Conservation (phyloP, 2,329 filamentous ascomycete genomes). For the Diaporthe helianthi region DNA sequence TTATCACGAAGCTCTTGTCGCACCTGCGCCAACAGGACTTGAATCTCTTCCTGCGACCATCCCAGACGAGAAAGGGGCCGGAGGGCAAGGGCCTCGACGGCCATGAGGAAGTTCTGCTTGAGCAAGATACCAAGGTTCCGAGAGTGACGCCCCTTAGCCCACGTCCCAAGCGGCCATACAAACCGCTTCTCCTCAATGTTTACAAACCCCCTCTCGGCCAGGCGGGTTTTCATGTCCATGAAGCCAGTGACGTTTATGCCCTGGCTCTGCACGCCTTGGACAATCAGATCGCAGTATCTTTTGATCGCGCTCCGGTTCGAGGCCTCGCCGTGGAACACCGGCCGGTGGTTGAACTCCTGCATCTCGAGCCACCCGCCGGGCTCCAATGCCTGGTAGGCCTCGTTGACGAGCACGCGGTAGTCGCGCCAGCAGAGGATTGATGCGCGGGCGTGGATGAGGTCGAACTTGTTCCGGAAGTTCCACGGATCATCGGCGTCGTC, state of each 20-base stretch:
- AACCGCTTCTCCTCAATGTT: constrained; percentile 40
- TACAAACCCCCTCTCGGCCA: constrained; percentile 36
- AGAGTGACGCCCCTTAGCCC: constrained; percentile 40
- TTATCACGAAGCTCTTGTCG: constrained; percentile 33
- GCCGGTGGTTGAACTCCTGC: constrained; percentile 37
- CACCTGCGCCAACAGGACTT: constrained; percentile 31
- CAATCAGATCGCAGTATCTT: constrained; percentile 35
- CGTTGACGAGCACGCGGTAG: constrained; percentile 31
- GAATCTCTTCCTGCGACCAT: constrained; percentile 33
- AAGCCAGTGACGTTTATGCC: constrained; percentile 10
- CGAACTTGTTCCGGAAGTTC: constrained; percentile 37
- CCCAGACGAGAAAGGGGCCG: constrained; percentile 24
- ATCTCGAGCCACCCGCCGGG: constrained; percentile 39
- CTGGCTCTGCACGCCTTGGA: constrained; percentile 28
- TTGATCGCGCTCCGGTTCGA: constrained; percentile 36
- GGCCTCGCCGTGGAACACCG: constrained; percentile 34
- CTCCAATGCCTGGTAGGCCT: constrained; percentile 34
- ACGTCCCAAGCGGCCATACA: constrained; percentile 39
- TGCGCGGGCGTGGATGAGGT: constrained; percentile 38
- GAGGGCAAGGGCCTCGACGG: constrained; percentile 27
- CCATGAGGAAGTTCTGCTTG: constrained; percentile 36
- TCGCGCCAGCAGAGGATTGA: constrained; percentile 35
- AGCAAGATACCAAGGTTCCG: constrained; percentile 36
- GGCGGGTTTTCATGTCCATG: not conserved
- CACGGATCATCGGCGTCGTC: constrained; percentile 39